phyloP scores from a whole-genome alignment of 441 rosid species.

The Raphanus hybrid region DNA sequence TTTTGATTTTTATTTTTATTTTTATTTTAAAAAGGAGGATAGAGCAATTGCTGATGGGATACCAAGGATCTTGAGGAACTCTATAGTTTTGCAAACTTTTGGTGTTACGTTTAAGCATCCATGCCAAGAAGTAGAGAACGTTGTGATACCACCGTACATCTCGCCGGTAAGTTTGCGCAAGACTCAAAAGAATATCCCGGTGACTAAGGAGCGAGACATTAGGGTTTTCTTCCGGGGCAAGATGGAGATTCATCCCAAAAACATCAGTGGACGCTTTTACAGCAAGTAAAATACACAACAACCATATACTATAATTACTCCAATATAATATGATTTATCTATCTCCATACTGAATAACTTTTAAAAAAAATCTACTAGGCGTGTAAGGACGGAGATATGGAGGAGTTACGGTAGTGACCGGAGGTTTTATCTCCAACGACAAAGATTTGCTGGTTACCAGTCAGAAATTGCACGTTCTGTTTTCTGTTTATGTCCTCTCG shows the following conservation, averaged over 20 bases:
- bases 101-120: slow-evolving; percentile 84
- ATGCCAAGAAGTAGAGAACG: slow-evolving; percentile 80
- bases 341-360: not conserved
- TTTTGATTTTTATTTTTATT: not conserved
- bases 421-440: slow-evolving; percentile 75
- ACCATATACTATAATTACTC: not conserved
- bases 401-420: slow-evolving; percentile 64
- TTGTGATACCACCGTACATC: slow-evolving; percentile 86
- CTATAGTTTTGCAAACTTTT: slow-evolving; percentile 85
- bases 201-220: slow-evolving; percentile 64
- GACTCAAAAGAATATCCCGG: slow-evolving; percentile 52
- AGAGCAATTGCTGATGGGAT: slow-evolving; percentile 79
- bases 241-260: slow-evolving; percentile 93
- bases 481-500: slow-evolving; percentile 89
- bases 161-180: slow-evolving; percentile 62
- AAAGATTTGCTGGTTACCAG: slow-evolving; percentile 80
- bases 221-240: slow-evolving; percentile 88
- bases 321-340: not conserved
- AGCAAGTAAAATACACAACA: slow-evolving; percentile 61
- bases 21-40: slow-evolving; percentile 56
- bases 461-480: slow-evolving; percentile 83
- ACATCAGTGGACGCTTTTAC: slow-evolving; percentile 85
- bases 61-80: slow-evolving; percentile 70
- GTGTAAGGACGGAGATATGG: slow-evolving; percentile 85
- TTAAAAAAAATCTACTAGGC: slow-evolving; percentile 43